Conservation (phyloP, 805 yeast genomes). For the Candida awuae region DNA sequence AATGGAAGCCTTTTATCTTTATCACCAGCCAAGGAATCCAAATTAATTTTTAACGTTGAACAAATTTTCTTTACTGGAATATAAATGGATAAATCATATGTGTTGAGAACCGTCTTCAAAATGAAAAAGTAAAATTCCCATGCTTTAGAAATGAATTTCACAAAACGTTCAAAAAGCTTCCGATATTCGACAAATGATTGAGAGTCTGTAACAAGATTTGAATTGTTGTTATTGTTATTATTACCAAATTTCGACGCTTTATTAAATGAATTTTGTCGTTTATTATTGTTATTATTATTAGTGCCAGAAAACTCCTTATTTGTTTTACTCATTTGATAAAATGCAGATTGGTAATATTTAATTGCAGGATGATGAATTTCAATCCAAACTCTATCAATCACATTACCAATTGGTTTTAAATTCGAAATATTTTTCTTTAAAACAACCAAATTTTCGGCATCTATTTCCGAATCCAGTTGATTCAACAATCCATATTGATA, state of each 20-base stretch:
- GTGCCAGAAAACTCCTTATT: slow-evolving; percentile 8
- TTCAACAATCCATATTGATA: slow-evolving; percentile 5
- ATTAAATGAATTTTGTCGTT: slow-evolving; percentile 11
- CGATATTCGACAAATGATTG: slow-evolving; percentile 42
- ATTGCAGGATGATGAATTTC: slow-evolving; percentile 59
- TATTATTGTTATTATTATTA: slow-evolving; percentile 20
- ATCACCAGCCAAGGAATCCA: not conserved
- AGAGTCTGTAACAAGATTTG: slow-evolving; percentile 3
- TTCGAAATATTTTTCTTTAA: not conserved
- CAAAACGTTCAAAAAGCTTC: slow-evolving; percentile 44
- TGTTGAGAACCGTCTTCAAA: slow-evolving; percentile 33
- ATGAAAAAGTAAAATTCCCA: slow-evolving; percentile 40
- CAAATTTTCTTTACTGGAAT: slow-evolving; percentile 26
- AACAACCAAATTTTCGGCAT: not conserved
- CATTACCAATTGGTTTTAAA: slow-evolving; percentile 18
- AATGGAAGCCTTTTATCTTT: slow-evolving; percentile 9
- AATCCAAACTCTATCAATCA: slow-evolving; percentile 50
- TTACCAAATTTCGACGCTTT: slow-evolving; percentile 8
- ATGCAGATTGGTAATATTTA: slow-evolving; percentile 43
- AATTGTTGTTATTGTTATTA: slow-evolving; percentile 1
- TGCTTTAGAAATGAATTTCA: slow-evolving; percentile 41
- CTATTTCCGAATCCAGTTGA: not conserved
- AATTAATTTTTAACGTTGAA: slow-evolving; percentile 21
- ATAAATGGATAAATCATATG: slow-evolving; percentile 33
- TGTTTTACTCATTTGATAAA: slow-evolving; percentile 14